Percentiles rank a stretch among this genome's conserved stretches.
Conservation (phyloP, 2,329 filamentous ascomycete species). For the Penicillium hordei region DNA sequence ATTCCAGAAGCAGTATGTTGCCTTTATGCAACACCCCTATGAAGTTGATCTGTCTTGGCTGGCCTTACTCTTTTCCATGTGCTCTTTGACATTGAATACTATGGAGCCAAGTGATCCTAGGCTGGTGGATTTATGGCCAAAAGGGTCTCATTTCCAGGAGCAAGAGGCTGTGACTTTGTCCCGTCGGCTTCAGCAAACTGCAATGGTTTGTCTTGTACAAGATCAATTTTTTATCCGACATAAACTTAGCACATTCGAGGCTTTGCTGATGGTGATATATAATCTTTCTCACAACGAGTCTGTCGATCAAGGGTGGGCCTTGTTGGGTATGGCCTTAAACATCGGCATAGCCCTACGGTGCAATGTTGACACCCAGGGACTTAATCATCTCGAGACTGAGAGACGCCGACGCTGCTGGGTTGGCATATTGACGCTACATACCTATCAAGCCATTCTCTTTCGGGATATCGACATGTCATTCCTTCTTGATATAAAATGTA, state of each 20-base stretch:
- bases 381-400: conserved; percentile 25
- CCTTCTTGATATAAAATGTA: conserved; percentile 25
- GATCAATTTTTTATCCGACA: conserved; percentile 33
- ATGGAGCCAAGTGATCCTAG: conserved; percentile 24
- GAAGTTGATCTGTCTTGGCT: conserved; percentile 29
- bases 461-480: conserved; percentile 24
- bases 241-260: conserved; percentile 31
- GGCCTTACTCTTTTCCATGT: conserved; percentile 30
- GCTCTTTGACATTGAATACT: conserved; percentile 24
- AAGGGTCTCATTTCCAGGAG: background rate
- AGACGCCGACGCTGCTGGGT: conserved; percentile 35
- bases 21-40: conserved; percentile 19
- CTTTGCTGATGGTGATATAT: conserved; percentile 34
- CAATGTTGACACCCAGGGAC: conserved; percentile 24
- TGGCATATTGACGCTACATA: conserved; percentile 34
- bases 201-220: conserved; percentile 30
- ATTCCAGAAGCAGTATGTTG: conserved; percentile 27
- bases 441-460: conserved; percentile 31
- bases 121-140: conserved; percentile 20
- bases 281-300: conserved; percentile 28
- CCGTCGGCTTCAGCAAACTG: conserved; percentile 12
- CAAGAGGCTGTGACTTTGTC: conserved; percentile 1
- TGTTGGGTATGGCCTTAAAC: conserved; percentile 33
- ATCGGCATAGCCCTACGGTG: conserved; percentile 33
- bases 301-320: conserved; percentile 28